These are phyloP conservation scores for Aureobasidium sp. DNA, from an alignment of 2,329 filamentous ascomycete genomes.

Conservation along the genomic window DNA sequence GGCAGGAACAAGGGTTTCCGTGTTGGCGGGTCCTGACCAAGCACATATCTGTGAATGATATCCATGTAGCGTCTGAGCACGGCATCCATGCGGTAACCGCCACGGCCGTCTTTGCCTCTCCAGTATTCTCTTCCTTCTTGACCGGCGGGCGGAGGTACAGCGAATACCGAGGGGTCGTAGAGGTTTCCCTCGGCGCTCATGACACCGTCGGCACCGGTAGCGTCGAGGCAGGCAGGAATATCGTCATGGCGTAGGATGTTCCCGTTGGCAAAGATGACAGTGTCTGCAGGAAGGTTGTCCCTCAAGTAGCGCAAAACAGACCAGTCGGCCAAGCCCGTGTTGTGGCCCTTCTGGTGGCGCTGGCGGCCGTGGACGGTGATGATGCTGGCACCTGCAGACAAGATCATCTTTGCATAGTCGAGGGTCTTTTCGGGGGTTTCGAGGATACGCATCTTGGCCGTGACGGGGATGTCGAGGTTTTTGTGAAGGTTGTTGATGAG, in stretches of 20 bases:
- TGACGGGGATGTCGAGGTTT: slow-evolving; percentile 73
- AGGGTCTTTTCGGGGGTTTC: slow-evolving; percentile 81
- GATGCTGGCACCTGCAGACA: slow-evolving; percentile 83
- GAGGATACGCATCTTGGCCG: slow-evolving; percentile 86
- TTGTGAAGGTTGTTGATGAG: slow-evolving; percentile 77
- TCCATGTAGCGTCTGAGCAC: slow-evolving; percentile 82
- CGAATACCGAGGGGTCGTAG: slow-evolving; percentile 83
- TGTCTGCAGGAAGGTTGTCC: slow-evolving; percentile 73
- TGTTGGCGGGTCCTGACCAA: slow-evolving; percentile 55
- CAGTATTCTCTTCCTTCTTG: slow-evolving; percentile 74
- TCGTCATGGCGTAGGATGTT: slow-evolving; percentile 80
- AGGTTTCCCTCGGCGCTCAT: slow-evolving; percentile 97
- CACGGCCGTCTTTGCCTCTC: slow-evolving; percentile 66
- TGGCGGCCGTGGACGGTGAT: slow-evolving; percentile 84
- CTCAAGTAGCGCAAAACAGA: slow-evolving; percentile 70
- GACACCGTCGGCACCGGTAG: slow-evolving; percentile 80
- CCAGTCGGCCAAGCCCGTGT: slow-evolving; percentile 93
- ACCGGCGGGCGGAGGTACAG: slow-evolving; percentile 52
- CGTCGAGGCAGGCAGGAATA: slow-evolving; percentile 65
- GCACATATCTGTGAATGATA: slow-evolving; percentile 72
- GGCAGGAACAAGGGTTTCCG: slow-evolving; percentile 67
- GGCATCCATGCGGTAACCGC: slow-evolving; percentile 83
- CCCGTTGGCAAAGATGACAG: slow-evolving; percentile 93
- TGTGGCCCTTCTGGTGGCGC: slow-evolving; percentile 89
- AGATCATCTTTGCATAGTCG: slow-evolving; percentile 78